These are phyloP conservation scores for Alternaria sp. DNA, from an alignment of 2,329 filamentous ascomycete species.

Conservation along the genomic window DNA sequence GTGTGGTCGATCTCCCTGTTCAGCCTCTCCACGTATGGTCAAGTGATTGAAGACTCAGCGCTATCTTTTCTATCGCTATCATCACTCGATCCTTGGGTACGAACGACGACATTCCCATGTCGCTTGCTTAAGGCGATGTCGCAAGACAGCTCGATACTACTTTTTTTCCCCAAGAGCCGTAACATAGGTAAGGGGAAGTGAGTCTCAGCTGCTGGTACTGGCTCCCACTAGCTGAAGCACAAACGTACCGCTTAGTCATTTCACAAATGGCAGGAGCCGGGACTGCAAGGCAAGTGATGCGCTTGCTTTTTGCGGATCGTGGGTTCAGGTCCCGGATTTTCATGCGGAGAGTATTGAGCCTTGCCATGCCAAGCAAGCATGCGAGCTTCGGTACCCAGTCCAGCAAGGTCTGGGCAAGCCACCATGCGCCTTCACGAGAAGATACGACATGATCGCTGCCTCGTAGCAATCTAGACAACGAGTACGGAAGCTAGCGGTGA, in stretches of 20 bases:
- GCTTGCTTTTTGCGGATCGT: neutral
- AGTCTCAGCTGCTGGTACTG: neutral
- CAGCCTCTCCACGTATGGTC: neutral
- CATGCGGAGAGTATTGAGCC: constrained; percentile 9
- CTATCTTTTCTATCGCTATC: neutral
- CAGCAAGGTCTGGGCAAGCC: constrained; percentile 5
- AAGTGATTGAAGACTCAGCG: neutral
- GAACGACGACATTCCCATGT: neutral
- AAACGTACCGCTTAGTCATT: neutral
- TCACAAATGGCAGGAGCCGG: neutral
- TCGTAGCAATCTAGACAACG: neutral
- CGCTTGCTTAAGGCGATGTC: neutral
- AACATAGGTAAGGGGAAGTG: neutral
- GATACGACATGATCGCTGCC: constrained; percentile 2
- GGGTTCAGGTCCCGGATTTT: neutral
- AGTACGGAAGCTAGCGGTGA: neutral
- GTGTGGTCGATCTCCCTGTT: neutral
- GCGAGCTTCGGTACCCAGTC: neutral
- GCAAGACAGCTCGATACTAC: neutral
- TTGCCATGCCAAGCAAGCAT: constrained; percentile 8
- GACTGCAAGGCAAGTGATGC: neutral
- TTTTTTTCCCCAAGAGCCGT: neutral
- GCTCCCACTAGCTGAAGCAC: neutral
- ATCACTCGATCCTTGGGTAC: neutral
- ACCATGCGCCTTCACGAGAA: constrained; percentile 11